Evolutionary conservation across 805 yeast genomes (phyloP), one percentile per base, ranked within the genome.

Genomic region (Cyberlindnera saturnus): DNA sequence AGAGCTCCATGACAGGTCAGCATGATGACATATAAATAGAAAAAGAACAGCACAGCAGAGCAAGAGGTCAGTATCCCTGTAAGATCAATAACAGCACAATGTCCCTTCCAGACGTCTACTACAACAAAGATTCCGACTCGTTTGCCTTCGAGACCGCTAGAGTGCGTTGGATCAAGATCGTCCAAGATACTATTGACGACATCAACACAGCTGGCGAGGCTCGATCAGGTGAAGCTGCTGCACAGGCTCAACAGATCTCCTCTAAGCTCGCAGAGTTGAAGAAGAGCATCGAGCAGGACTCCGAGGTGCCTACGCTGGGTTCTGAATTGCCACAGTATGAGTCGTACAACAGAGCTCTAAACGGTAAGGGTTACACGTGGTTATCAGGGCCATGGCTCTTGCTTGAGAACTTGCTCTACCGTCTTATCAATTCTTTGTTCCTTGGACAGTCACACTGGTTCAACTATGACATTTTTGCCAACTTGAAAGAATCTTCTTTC

Each of bases 351-450:
- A 73, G 71, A 4, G 72, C 75, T 31, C 64, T 81, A 53, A 58
- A 55, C 19, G 18, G 23, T 31, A 32, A 52, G 17, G 30, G 48
- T 9, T 56, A 73, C 41, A 77, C 85, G 14, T 93, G 97, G 97
- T 66, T 70, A 37, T 71, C 82, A 8, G 95, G 91, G 1, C 96
- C 96, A 16, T 93, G 99, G 99, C 67, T 93, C 42, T 83, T 73
- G 57, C 69, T 84, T 34, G 99, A 95, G 63, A 83, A 96, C 62
- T 82, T 83, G 58, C 60, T 93, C 45, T 93, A 93, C 65, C 79
- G 96, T 46, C 62, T 70, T 47, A 64, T 86, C 43, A 75, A 83
- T 56, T 52, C 57, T 1, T 58, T 62, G 32, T 69, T 82, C 55
- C 62, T 65, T 36, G 53, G 56, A 2, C 65, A 62, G 34, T 45